These are phyloP conservation scores for Coemansia pectinata DNA, from an alignment of 192 early-diverging fungal species.

Conservation along the genomic window DNA sequence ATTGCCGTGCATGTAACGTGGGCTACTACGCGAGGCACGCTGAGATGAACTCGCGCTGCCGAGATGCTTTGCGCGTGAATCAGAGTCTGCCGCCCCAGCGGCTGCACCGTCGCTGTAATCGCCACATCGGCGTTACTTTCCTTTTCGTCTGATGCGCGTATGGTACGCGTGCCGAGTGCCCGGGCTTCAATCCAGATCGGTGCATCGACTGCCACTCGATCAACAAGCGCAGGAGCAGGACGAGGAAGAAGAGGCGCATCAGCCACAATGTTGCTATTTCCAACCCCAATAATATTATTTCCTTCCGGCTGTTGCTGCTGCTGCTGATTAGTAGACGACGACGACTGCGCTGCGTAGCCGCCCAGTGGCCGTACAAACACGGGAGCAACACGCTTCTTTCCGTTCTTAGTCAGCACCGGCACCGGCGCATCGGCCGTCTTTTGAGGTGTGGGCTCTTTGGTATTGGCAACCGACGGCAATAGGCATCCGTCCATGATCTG, in stretches of 20 bases:
- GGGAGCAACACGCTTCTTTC: conserved; percentile 84
- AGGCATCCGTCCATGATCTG: conserved; percentile 11
- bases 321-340: not conserved
- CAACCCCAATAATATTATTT: not conserved
- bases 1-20: conserved; percentile 14
- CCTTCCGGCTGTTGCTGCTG: not conserved
- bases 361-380: conserved; percentile 56
- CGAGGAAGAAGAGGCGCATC: not conserved
- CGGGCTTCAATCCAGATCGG: conserved; percentile 44
- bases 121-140: not conserved
- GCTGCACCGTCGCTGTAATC: not conserved
- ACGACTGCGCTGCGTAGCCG: not conserved
- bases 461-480: not conserved
- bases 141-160: not conserved
- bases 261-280: not conserved
- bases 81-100: conserved; percentile 36
- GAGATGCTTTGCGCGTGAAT: conserved; percentile 42
- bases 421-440: conserved; percentile 9
- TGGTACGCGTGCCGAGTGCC: conserved; percentile 24
- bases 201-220: conserved; percentile 17
- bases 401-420: conserved; percentile 64
- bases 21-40: conserved; percentile 32
- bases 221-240: not conserved
- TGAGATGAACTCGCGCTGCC: conserved; percentile 34
- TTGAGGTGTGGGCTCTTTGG: too few relatives aligned